phyloP scores from a whole-genome alignment of 306 rosid species.

The Crataegus laevigata region DNA sequence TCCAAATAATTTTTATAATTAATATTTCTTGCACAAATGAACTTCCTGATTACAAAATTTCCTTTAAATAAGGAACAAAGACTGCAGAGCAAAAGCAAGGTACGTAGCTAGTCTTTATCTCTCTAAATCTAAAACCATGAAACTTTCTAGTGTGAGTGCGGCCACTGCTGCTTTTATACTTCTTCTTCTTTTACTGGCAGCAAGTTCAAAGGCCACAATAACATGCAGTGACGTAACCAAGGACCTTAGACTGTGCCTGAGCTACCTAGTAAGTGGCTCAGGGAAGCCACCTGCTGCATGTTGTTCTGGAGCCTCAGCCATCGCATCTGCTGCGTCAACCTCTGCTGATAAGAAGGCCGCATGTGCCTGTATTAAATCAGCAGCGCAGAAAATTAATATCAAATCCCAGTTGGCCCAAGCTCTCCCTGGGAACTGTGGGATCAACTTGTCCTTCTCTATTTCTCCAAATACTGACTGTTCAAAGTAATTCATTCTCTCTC shows the following conservation, averaged over 20 bases:
- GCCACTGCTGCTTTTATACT: background rate
- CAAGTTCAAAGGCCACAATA: constrained; percentile 48
- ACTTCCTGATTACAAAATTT: background rate
- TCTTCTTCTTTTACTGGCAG: constrained; percentile 23
- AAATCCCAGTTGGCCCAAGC: constrained; percentile 47
- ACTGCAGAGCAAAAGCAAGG: background rate
- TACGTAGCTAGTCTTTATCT: background rate
- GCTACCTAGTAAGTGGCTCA: constrained; percentile 55
- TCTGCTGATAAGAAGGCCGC: constrained; percentile 50
- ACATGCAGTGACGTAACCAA: constrained; percentile 50
- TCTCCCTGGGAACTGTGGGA: constrained; percentile 68
- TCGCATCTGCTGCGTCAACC: constrained; percentile 44
- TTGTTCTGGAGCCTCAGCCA: constrained; percentile 58
- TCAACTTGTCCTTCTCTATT: constrained; percentile 28
- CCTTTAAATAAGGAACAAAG: background rate
- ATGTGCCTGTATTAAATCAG: constrained; percentile 56
- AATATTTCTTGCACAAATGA: background rate
- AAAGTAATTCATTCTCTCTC: constrained; percentile 28
- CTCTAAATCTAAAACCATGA: constrained; percentile 22
- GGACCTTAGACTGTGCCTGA: constrained; percentile 56
- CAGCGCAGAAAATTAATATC: constrained; percentile 35
- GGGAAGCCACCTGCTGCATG: constrained; percentile 64
- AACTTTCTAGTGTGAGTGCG: background rate
- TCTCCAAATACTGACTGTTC: constrained; percentile 64
- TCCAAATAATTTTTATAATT: background rate